These are phyloP conservation scores for Asparagopsis taxiformis DNA, from an alignment of 31 red algal genomes.

Conservation along the genomic window DNA sequence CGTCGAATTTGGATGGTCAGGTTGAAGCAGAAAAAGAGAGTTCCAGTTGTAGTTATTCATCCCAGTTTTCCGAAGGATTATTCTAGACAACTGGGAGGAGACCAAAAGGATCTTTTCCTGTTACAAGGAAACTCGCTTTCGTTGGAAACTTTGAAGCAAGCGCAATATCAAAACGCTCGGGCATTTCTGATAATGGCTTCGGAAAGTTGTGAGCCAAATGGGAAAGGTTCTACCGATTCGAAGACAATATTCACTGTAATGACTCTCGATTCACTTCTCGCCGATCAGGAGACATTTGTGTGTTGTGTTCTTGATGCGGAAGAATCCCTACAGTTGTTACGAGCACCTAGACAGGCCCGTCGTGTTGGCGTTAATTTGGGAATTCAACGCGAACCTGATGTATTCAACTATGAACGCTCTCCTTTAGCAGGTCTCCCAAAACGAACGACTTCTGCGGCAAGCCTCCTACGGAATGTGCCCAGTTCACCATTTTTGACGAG, in stretches of 20 bases:
- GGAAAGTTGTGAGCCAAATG: slow-evolving; percentile 30
- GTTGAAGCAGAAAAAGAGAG: slow-evolving; percentile 31
- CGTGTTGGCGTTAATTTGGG: slow-evolving; percentile 47
- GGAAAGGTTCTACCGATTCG: slow-evolving; percentile 66
- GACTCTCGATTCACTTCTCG: slow-evolving; percentile 68
- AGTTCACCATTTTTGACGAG: slow-evolving; percentile 22
- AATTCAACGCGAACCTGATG: slow-evolving; percentile 45
- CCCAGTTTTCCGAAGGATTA: slow-evolving; percentile 71
- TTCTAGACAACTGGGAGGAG: slow-evolving; percentile 30
- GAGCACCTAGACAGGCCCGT: slow-evolving; percentile 44
- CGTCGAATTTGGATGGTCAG: slow-evolving; percentile 60
- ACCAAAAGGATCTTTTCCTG: slow-evolving; percentile 55
- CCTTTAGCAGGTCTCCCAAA: slow-evolving; percentile 13
- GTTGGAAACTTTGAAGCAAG: slow-evolving; percentile 63
- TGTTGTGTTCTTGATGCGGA: slow-evolving; percentile 79
- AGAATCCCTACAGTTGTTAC: slow-evolving; percentile 64
- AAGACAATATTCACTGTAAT: slow-evolving; percentile 71
- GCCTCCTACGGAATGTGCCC: slow-evolving; percentile 22
- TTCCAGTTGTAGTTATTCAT: slow-evolving; percentile 70
- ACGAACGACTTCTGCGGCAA: slow-evolving; percentile 26
- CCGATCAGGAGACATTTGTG: slow-evolving; percentile 56
- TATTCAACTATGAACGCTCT: slow-evolving; percentile 42
- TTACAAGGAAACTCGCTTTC: slow-evolving; percentile 72
- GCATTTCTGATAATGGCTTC: slow-evolving; percentile 74
- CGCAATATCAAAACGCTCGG: slow-evolving; percentile 72